Base-by-base conservation (phyloP, 176 grass and related monocot genomes). In the Puya raimondii region DNA sequence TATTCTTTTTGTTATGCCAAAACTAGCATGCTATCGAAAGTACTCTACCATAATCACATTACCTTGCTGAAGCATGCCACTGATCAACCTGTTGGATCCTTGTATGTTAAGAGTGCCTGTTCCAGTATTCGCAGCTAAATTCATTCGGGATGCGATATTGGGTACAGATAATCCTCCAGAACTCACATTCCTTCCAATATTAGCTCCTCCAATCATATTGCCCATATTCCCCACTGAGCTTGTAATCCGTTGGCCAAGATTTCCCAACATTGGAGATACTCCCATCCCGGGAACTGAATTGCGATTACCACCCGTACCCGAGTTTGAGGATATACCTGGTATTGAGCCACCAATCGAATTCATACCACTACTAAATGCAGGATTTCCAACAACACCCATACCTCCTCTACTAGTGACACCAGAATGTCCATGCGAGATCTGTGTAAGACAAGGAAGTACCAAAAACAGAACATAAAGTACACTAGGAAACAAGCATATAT, bases 381-480 rank as follows among this genome's bases (percentile, higher is more conserved):
- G 86, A 76, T 76, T 85, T 79, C 77, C 86, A 3, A 83, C 86
- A 83, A 90, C 75, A 90, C 84, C 87, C 74, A 97, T 76, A 75
- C 80, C 88, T 73, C 78, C 89, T 82, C 89, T 90, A 74, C 53
- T 86, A 76, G 78, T 65, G 20, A 88, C 72, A 67, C 94, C 80
- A 54, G 94, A 74, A 79, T 93, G 90, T 78, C 86, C 87, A 81
- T 99, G 89, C 50, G 87, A 78, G 68, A 99, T 93, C 94, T 99
- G 80, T 57, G 84, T 79, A 78, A 66, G 23, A 65, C 67, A 65
- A 63, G 1, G 48, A 58, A n/a, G 47, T 6, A 68, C 7, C 18
- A 80, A 68, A 73, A 83, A 65, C 21, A 65, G 48, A 81, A 50
- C 49, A 71, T 53, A 3, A 16, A 25, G 21, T 9, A 52, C 11